Evolutionary conservation across 2,329 filamentous ascomycete genomes (phyloP).

Genomic region (Seiridium unicorne): DNA sequence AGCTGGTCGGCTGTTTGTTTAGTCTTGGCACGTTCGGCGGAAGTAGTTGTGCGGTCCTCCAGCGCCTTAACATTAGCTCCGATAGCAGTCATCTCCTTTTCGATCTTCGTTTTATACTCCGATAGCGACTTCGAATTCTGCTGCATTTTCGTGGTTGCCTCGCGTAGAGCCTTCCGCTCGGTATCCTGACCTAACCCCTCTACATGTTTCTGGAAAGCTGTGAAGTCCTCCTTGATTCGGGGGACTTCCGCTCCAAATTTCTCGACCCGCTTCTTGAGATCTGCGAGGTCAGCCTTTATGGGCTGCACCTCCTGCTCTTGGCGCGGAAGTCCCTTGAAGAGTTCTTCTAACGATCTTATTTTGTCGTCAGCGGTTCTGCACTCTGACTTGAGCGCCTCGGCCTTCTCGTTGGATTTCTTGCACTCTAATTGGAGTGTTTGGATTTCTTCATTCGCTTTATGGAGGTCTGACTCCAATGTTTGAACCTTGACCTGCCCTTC

Average conservation of each 20-base stretch:
- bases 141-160: background rate
- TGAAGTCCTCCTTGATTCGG: background rate
- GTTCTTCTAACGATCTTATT: too few relatives aligned
- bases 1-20: background rate
- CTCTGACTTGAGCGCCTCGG: background rate
- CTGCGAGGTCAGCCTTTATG: background rate
- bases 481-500: constrained; percentile 9
- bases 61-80: background rate
- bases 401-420: background rate
- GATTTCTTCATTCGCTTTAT: background rate
- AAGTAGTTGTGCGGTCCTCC: background rate
- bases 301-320: background rate
- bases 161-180: background rate
- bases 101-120: background rate
- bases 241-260: background rate
- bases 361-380: too few relatives aligned
- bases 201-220: background rate
- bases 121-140: background rate
- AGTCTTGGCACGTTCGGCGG: background rate
- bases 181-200: background rate
- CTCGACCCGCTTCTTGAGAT: background rate
- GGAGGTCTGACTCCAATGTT: constrained; percentile 8
- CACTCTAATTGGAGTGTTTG: background rate
- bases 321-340: too few relatives aligned
- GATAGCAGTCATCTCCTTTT: background rate